Percentiles rank a stretch among this genome's conserved stretches.
phyloP scores from a whole-genome alignment of 2,329 filamentous ascomycete species.

The Cryphonectria japonica region DNA sequence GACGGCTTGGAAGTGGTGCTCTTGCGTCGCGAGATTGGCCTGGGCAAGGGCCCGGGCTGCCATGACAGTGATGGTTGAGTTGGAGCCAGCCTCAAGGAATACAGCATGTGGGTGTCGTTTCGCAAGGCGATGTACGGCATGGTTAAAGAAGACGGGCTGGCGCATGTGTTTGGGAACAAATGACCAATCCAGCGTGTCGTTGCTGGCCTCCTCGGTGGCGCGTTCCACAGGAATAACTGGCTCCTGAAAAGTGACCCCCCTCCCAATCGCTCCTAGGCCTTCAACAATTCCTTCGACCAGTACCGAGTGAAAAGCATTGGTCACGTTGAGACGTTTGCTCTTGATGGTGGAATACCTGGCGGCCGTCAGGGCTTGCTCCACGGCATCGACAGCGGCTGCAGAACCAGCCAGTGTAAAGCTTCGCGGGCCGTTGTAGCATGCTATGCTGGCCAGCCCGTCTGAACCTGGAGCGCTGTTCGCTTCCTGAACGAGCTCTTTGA shows the following conservation, averaged over 20 bases:
- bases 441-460: conserved; percentile 38
- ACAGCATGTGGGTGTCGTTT: conserved; percentile 28
- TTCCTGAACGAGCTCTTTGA: background rate
- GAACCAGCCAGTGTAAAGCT: conserved; percentile 45
- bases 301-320: too few species aligned
- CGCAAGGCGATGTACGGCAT: conserved; percentile 35
- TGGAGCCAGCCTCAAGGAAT: conserved; percentile 49
- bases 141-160: conserved; percentile 48
- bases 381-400: too few species aligned
- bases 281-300: too few species aligned
- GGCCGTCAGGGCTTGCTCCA: too few species aligned
- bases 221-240: background rate
- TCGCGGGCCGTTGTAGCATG: conserved; percentile 51
- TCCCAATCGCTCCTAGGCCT: background rate
- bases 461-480: background rate
- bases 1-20: conserved; percentile 33
- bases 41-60: conserved; percentile 35
- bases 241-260: background rate
- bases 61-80: conserved; percentile 42
- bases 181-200: too few species aligned
- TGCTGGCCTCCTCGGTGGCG: too few species aligned
- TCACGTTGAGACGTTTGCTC: too few species aligned
- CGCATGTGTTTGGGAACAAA: conserved; percentile 45
- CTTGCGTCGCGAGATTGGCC: too few species aligned
- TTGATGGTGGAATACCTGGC: too few species aligned